Evolutionary conservation across 2,329 filamentous ascomycete species (phyloP).

Genomic region (Eutypa lata): DNA sequence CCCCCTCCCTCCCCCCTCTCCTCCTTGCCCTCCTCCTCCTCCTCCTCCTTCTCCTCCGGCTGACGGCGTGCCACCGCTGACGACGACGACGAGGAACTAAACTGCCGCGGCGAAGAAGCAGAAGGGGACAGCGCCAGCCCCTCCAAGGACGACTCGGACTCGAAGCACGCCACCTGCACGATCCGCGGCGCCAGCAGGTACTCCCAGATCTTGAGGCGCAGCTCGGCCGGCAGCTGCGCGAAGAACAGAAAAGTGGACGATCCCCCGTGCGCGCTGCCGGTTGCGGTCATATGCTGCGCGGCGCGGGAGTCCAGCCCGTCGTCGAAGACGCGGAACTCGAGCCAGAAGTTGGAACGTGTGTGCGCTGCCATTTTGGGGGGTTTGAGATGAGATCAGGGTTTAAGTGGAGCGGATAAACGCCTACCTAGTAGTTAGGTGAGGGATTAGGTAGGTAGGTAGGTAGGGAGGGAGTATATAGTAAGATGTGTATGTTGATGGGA

Average conservation of each 20-base stretch:
- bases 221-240: conserved; percentile 40
- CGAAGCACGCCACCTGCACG: conserved; percentile 40
- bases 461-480: neutral
- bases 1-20: conserved; percentile 7
- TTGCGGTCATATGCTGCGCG: conserved; percentile 12
- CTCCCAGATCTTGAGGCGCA: conserved; percentile 48
- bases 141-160: too few species aligned
- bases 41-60: conserved; percentile 5
- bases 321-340: conserved; percentile 43
- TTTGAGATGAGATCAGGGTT: too few species aligned
- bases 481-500: neutral
- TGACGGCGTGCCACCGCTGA: too few species aligned
- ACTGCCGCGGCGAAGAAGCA: too few species aligned
- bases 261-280: conserved; percentile 4
- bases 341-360: conserved; percentile 32
- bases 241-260: conserved; percentile 9
- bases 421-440: too few species aligned
- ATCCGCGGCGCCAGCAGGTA: conserved; percentile 43
- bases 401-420: too few species aligned
- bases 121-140: neutral
- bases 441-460: too few species aligned
- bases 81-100: too few species aligned
- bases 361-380: conserved; percentile 3
- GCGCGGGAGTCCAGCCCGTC: conserved; percentile 32
- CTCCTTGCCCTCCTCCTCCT: conserved; percentile 1